Percentiles rank a stretch among this genome's conserved stretches.
These are phyloP conservation scores for Citrus unshiu DNA, from an alignment of 345 rosid genomes.

Conservation along the genomic window DNA sequence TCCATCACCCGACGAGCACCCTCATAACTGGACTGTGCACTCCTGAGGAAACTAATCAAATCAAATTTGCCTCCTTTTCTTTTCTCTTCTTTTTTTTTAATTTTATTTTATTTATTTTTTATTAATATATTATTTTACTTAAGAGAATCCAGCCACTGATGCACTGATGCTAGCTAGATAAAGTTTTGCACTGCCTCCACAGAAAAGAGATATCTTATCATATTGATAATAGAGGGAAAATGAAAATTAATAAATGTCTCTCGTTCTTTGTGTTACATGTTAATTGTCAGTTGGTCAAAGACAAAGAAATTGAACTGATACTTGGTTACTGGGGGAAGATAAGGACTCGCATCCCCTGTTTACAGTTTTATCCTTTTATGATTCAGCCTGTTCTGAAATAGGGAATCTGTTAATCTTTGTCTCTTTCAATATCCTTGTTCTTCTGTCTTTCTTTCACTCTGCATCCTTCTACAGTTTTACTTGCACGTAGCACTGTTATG, in stretches of 20 bases:
- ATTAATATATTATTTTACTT: slow-evolving; percentile 2
- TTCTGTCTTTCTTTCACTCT: slow-evolving; percentile 20
- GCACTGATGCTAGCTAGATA: background rate
- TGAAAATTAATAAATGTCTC: background rate
- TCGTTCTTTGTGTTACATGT: slow-evolving; percentile 13
- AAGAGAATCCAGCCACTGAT: slow-evolving; percentile 26
- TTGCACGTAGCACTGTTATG: background rate
- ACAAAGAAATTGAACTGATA: slow-evolving; percentile 5
- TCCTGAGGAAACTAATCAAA: slow-evolving; percentile 23
- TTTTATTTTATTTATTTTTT: background rate
- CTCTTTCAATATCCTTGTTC: slow-evolving; percentile 18
- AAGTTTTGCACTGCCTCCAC: background rate
- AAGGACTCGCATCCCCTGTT: slow-evolving; percentile 6
- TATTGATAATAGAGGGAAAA: background rate
- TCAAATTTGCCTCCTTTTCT: background rate
- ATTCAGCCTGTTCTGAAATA: background rate
- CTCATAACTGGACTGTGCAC: slow-evolving; percentile 16
- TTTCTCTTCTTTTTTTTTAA: background rate
- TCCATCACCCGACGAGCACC: slow-evolving; percentile 12
- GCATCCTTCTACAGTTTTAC: slow-evolving; percentile 11
- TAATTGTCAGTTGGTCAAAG: background rate
- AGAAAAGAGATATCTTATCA: slow-evolving; percentile 10
- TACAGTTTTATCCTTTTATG: background rate
- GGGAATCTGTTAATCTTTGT: slow-evolving; percentile 15
- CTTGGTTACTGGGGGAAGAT: slow-evolving; percentile 6